Evolutionary conservation across 495 filamentous ascomycete species (phyloP).

Genomic region (Cryomyces antarcticus): DNA sequence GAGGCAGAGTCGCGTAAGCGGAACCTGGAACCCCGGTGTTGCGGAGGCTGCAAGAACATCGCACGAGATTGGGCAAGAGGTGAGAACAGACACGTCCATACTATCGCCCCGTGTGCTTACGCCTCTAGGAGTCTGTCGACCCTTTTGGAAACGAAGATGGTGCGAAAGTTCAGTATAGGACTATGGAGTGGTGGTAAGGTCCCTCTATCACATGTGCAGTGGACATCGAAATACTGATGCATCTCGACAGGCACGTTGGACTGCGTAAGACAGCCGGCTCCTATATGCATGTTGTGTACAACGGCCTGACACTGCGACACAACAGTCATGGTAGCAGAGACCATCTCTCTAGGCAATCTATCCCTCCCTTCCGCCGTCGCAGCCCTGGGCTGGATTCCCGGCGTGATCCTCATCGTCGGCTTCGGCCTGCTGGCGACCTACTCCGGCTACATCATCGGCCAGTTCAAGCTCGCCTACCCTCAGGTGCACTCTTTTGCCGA

Average conservation of each 20-base stretch:
- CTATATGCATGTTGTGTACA: neutral
- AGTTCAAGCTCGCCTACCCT: conserved; percentile 54
- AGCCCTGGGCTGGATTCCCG: conserved; percentile 15
- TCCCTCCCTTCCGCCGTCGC: conserved; percentile 13
- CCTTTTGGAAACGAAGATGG: conserved; percentile 7
- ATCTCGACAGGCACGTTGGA: neutral
- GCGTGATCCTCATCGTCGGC: conserved; percentile 34
- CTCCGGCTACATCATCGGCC: conserved; percentile 57
- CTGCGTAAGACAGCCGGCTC: neutral
- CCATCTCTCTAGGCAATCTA: conserved; percentile 18
- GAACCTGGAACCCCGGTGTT: too few species aligned
- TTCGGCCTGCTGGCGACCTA: conserved; percentile 53
- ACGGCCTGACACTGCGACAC: neutral
- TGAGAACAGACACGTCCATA: too few species aligned
- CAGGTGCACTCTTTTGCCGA: conserved; percentile 53
- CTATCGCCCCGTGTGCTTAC: too few species aligned
- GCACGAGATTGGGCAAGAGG: too few species aligned
- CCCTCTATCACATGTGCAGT: too few species aligned
- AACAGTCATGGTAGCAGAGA: conserved; percentile 20
- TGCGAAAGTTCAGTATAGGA: conserved; percentile 8
- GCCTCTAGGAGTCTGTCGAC: neutral
- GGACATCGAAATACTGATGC: neutral
- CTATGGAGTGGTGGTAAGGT: conserved; percentile 7
- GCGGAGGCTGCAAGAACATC: too few species aligned
- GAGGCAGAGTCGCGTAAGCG: too few species aligned